A percentile compares a stretch with the other conserved stretches of the same genome.
These are phyloP conservation scores for Penicillium sp. DNA, from an alignment of 2,329 filamentous ascomycete species.

Conservation along the genomic window DNA sequence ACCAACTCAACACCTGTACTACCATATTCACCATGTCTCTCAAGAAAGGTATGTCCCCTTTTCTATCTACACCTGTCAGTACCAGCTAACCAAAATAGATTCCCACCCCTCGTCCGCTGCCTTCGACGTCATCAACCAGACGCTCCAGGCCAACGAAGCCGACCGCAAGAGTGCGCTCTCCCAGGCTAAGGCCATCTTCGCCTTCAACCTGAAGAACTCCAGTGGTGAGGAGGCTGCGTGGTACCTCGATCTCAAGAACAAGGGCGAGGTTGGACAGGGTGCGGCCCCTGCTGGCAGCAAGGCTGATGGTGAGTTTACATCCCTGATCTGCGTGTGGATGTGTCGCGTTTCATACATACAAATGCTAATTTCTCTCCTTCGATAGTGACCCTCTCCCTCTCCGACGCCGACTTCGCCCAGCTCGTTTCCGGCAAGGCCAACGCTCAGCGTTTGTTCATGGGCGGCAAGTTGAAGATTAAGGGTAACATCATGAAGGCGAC, in stretches of 20 bases:
- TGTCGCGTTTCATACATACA: too few species aligned
- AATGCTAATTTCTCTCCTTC: slow-evolving; percentile 6
- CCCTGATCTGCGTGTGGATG: not conserved
- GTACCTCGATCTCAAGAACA: slow-evolving; percentile 94
- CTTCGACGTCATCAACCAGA: slow-evolving; percentile 81
- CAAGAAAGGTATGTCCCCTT: slow-evolving; percentile 60
- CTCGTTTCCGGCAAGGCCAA: slow-evolving; percentile 86
- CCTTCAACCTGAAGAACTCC: slow-evolving; percentile 88
- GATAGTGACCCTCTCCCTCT: slow-evolving; percentile 78
- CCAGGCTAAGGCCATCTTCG: slow-evolving; percentile 81
- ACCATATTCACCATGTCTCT: slow-evolving; percentile 61
- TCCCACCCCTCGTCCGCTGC: slow-evolving; percentile 86
- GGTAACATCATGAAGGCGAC: slow-evolving; percentile 98
- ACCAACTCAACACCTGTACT: not conserved
- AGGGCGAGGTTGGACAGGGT: slow-evolving; percentile 77
- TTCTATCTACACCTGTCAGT: not conserved
- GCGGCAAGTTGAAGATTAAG: slow-evolving; percentile 97
- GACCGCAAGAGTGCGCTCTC: slow-evolving; percentile 87
- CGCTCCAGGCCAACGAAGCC: slow-evolving; percentile 65
- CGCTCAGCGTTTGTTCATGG: slow-evolving; percentile 94
- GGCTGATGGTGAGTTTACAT: slow-evolving; percentile 65
- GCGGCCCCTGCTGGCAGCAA: slow-evolving; percentile 67
- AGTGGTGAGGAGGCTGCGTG: slow-evolving; percentile 77
- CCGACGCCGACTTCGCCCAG: slow-evolving; percentile 81
- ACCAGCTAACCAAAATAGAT: slow-evolving; percentile 48